Percentiles rank a stretch among this genome's conserved stretches.
These are phyloP conservation scores for Chaetomium olivaceum DNA, from an alignment of 2,329 filamentous ascomycete species.

Conservation along the genomic window DNA sequence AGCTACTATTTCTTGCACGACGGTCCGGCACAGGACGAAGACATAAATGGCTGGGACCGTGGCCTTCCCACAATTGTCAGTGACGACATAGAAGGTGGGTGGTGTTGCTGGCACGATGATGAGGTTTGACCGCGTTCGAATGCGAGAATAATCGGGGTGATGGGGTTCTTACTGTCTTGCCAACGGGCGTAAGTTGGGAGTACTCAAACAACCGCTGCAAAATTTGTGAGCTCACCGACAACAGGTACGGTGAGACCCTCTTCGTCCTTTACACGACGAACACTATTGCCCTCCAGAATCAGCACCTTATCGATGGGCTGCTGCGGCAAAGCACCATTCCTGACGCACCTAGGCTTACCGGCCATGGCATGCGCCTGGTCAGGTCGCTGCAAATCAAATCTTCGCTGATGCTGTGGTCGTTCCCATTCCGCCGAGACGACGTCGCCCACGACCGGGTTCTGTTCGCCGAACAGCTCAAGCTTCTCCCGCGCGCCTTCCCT, in stretches of 20 bases:
- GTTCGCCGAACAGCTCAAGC: background rate
- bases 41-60: too few species aligned
- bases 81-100: background rate
- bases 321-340: background rate
- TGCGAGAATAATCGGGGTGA: background rate
- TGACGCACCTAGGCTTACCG: background rate
- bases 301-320: background rate
- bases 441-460: background rate
- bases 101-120: background rate
- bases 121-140: background rate
- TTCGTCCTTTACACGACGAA: background rate
- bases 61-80: too few species aligned
- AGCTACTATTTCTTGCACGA: too few species aligned
- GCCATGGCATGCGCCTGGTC: background rate
- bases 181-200: background rate
- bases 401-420: background rate
- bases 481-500: background rate
- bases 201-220: too few species aligned
- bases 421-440: background rate
- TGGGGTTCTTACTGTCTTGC: background rate
- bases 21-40: too few species aligned
- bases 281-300: background rate
- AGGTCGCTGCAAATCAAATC: background rate
- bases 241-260: background rate
- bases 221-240: too few species aligned